These are phyloP conservation scores for Pseudogymnoascus sp. DNA, from an alignment of 2,329 filamentous ascomycete genomes.

Conservation along the genomic window DNA sequence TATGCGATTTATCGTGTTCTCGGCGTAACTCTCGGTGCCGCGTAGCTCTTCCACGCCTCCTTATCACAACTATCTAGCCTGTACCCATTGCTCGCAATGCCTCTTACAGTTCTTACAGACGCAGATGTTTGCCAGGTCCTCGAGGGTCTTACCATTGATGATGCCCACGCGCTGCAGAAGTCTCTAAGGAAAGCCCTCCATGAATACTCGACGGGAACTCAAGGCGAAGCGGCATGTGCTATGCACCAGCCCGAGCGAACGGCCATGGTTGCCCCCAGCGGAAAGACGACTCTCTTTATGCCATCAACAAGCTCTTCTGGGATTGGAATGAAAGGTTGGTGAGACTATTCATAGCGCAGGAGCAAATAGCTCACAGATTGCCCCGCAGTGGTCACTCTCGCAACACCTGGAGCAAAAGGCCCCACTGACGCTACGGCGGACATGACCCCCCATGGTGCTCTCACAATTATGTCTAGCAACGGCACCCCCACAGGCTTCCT, in stretches of 20 bases:
- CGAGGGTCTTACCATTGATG: slow-evolving; percentile 42
- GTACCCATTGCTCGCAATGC: slow-evolving; percentile 33
- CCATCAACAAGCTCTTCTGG: slow-evolving; percentile 55
- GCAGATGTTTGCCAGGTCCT: slow-evolving; percentile 46
- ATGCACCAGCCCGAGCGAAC: slow-evolving; percentile 48
- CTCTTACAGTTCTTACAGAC: slow-evolving; percentile 50
- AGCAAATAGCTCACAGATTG: slow-evolving; percentile 2
- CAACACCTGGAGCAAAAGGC: slow-evolving; percentile 29
- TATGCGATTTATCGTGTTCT: background rate
- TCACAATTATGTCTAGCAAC: slow-evolving; percentile 57
- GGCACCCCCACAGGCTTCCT: slow-evolving; percentile 59
- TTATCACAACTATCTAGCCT: background rate
- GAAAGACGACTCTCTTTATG: slow-evolving; percentile 63
- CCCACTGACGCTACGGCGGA: slow-evolving; percentile 36
- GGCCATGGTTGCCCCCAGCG: slow-evolving; percentile 40
- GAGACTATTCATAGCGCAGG: background rate
- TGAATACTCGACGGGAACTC: slow-evolving; percentile 51
- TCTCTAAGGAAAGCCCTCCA: slow-evolving; percentile 45
- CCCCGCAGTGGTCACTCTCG: slow-evolving; percentile 53
- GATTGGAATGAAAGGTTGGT: slow-evolving; percentile 58
- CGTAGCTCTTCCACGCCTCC: background rate
- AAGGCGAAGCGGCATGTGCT: slow-evolving; percentile 28
- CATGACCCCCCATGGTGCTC: slow-evolving; percentile 44
- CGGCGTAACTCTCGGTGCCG: background rate
- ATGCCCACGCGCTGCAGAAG: slow-evolving; percentile 44